phyloP scores from a whole-genome alignment of 129 eudicot species.

The Flaveria robusta region DNA sequence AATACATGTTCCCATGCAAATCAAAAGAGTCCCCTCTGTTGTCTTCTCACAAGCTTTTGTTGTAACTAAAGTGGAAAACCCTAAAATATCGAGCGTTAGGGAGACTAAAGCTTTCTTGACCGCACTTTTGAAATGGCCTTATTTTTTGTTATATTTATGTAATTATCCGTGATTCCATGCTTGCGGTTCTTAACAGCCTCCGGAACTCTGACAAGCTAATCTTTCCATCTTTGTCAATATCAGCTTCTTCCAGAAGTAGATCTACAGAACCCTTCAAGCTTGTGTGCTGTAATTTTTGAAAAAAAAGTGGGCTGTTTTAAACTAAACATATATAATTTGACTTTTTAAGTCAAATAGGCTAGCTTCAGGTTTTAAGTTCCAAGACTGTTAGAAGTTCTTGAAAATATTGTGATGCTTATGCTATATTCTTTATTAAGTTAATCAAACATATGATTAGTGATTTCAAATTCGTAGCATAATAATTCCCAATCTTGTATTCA shows the following conservation, averaged over 20 bases:
- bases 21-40: constrained; percentile 3
- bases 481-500: neutral
- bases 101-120: constrained; percentile 3
- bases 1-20: neutral
- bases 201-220: constrained; percentile 89
- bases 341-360: constrained; percentile 24
- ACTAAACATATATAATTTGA: neutral
- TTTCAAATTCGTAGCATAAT: neutral
- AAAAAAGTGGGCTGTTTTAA: neutral
- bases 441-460: neutral
- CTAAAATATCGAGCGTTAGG: neutral
- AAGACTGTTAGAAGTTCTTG: neutral
- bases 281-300: constrained; percentile 49
- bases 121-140: neutral
- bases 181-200: constrained; percentile 89
- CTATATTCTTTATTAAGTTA: neutral
- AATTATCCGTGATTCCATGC: constrained; percentile 51
- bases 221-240: constrained; percentile 88
- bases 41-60: neutral
- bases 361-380: neutral
- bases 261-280: constrained; percentile 84
- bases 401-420: neutral
- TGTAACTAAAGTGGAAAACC: neutral
- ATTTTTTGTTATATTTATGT: constrained; percentile 20
- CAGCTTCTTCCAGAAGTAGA: constrained; percentile 89